Percentiles rank a stretch among this genome's conserved stretches.
Evolutionary conservation across 768 basidiomycete species (phyloP).

Genomic region (Mycena belliarum): DNA sequence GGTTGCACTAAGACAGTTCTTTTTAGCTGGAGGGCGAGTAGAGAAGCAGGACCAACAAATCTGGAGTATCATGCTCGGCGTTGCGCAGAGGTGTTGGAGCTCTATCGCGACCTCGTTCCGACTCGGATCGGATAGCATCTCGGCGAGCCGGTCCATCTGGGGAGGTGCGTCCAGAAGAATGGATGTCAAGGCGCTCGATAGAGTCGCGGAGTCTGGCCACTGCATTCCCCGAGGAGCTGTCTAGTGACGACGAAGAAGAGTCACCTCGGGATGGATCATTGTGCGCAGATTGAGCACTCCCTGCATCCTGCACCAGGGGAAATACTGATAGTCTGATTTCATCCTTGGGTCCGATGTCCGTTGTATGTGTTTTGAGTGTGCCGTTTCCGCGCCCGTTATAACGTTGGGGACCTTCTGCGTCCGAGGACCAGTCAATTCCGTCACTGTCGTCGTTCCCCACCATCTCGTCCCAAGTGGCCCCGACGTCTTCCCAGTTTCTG

Average conservation of each 20-base stretch:
- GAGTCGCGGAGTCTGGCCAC: conserved; percentile 11
- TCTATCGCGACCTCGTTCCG: conserved; percentile 54
- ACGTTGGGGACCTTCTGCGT: conserved; percentile 37
- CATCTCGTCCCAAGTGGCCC: conserved; percentile 54
- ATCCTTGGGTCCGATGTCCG: conserved; percentile 46
- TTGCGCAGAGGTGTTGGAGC: conserved; percentile 57
- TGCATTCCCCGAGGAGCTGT: conserved; percentile 7
- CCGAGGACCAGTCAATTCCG: conserved; percentile 55
- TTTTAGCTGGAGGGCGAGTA: neutral
- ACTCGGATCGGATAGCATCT: conserved; percentile 13
- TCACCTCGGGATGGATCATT: conserved; percentile 18
- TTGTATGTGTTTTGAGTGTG: conserved; percentile 18
- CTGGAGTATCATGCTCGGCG: conserved; percentile 37
- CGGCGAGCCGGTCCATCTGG: conserved; percentile 18
- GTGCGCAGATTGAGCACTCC: neutral
- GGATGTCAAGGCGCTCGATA: conserved; percentile 15
- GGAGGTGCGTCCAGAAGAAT: conserved; percentile 13
- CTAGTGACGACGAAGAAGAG: conserved; percentile 17
- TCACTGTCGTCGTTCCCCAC: conserved; percentile 44
- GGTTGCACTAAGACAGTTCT: conserved; percentile 30
- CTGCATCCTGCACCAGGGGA: conserved; percentile 8
- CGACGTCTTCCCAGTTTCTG: conserved; percentile 53
- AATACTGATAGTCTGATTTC: conserved; percentile 30
- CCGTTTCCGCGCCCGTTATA: conserved; percentile 22
- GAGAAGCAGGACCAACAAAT: conserved; percentile 42